Evolutionary conservation across 257 asterid genomes (phyloP), one percentile per base, ranked within the genome.

Genomic region (Lantana camara): DNA sequence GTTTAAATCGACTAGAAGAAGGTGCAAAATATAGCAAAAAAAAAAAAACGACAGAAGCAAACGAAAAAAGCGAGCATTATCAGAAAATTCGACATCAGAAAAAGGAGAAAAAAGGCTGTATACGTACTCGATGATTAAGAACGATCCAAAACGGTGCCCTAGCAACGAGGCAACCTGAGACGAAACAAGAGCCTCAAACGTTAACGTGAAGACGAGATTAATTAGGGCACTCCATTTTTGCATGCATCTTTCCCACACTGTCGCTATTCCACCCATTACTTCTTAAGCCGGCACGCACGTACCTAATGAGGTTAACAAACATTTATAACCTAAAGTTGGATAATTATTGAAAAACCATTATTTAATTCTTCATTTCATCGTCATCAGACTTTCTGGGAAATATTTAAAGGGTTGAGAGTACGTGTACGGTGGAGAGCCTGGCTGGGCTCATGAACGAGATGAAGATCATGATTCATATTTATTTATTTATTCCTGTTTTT

Each of bases 91-190:
- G 9, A 62, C 34, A 42, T 68, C 45, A 50, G 40, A 55, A 67
- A 49, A 57, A 47, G 51, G 58, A 50, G 66, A 47, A 19, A 49
- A 20, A 24, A 22, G 40, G 54, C 71, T 49, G 67, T 35, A 4
- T 35, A 9, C 40, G 40, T 63, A 53, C 17, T 45, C 20, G 69
- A 74, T 34, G 8, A 35, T 3, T 34, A 40, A 57, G 60, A 69
- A 62, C 76, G 50, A 8, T 73, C 77, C 82, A 67, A 73, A 72
- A 41, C 42, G 52, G 22, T 82, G 89, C 87, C 91, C 87, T 75
- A 24, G 54, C 29, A 22, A 8, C 34, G 49, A 76, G 89, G 91
- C 66, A 84, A 84, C 58, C 63, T 62, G 21, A 55, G 75, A 76
- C 61, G 60, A 60, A 80, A 76, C 68, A 29, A 37, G 2, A 48